Percentiles rank a stretch among this genome's conserved stretches.
Evolutionary conservation across 495 filamentous ascomycete species (phyloP).

Genomic region (Oleoguttula mirabilis): DNA sequence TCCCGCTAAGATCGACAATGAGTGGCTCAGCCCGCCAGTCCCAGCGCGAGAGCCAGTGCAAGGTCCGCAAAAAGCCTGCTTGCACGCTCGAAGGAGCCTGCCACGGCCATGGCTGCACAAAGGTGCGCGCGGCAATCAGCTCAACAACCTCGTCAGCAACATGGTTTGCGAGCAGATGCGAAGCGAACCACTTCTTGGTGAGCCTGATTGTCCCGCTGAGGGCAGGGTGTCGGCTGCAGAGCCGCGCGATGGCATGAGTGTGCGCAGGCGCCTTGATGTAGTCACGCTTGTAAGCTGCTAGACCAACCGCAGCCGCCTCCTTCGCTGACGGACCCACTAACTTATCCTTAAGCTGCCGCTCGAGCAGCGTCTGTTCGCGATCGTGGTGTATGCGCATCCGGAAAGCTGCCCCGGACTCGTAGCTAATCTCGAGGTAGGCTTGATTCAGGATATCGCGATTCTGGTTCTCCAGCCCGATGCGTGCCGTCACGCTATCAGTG

Average conservation of each 20-base stretch:
- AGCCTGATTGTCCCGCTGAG: constrained; percentile 80
- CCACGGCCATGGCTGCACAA: constrained; percentile 78
- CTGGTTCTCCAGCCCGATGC: constrained; percentile 71
- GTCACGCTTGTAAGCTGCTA: constrained; percentile 55
- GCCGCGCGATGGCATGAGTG: constrained; percentile 63
- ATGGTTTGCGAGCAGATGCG: constrained; percentile 65
- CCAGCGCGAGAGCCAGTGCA: constrained; percentile 69
- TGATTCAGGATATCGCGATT: constrained; percentile 54
- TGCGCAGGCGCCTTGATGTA: constrained; percentile 66
- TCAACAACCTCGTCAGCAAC: constrained; percentile 73
- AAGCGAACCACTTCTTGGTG: constrained; percentile 77
- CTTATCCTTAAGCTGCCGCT: constrained; percentile 64
- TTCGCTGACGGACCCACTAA: constrained; percentile 45
- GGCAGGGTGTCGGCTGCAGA: constrained; percentile 68
- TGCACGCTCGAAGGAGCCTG: constrained; percentile 61
- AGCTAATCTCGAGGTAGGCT: constrained; percentile 70
- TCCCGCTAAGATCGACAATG: constrained; percentile 53
- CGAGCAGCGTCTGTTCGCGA: constrained; percentile 68
- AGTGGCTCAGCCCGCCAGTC: constrained; percentile 80
- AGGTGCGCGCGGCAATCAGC: constrained; percentile 59
- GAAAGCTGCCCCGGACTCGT: constrained; percentile 55
- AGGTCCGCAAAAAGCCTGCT: constrained; percentile 68
- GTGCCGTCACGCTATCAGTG: constrained; percentile 41
- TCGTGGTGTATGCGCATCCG: constrained; percentile 66
- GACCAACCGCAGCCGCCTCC: constrained; percentile 48